Conservation (phyloP, 495 filamentous ascomycete species). For the Podospora pseudoanserina region DNA sequence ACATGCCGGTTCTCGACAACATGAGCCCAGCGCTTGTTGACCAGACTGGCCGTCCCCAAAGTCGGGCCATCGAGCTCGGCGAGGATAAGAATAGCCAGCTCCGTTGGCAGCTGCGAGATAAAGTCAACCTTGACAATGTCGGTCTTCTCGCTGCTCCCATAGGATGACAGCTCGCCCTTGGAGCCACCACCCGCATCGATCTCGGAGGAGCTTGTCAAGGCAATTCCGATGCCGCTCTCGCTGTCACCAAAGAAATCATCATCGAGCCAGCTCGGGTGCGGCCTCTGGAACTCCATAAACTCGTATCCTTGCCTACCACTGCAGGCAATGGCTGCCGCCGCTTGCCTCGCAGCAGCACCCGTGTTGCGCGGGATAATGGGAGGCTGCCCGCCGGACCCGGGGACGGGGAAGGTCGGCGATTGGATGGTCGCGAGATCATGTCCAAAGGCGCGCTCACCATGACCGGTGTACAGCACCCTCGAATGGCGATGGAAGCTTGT, state of each 20-base stretch:
- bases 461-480: slow-evolving; percentile 34
- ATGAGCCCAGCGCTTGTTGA: slow-evolving; percentile 62
- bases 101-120: slow-evolving; percentile 60
- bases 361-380: slow-evolving; percentile 52
- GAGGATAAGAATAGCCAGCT: slow-evolving; percentile 70
- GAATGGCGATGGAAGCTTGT: slow-evolving; percentile 47
- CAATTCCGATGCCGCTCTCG: slow-evolving; percentile 78
- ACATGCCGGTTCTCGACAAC: slow-evolving; percentile 62
- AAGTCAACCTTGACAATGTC: slow-evolving; percentile 58
- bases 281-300: slow-evolving; percentile 37
- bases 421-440: slow-evolving; percentile 31
- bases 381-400: slow-evolving; percentile 47
- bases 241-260: slow-evolving; percentile 53
- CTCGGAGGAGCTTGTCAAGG: slow-evolving; percentile 50
- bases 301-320: slow-evolving; percentile 55
- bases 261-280: slow-evolving; percentile 32
- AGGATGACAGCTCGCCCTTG: slow-evolving; percentile 27
- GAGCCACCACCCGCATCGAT: slow-evolving; percentile 42
- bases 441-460: slow-evolving; percentile 35
- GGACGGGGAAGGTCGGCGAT: slow-evolving; percentile 41
- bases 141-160: slow-evolving; percentile 33
- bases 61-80: slow-evolving; percentile 63
- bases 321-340: slow-evolving; percentile 56
- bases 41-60: slow-evolving; percentile 57
- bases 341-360: slow-evolving; percentile 67